Evolutionary conservation across 352 stramenopile genomes (phyloP), one percentile per base, ranked within the genome.

Genomic region (Globisporangium nunn): DNA sequence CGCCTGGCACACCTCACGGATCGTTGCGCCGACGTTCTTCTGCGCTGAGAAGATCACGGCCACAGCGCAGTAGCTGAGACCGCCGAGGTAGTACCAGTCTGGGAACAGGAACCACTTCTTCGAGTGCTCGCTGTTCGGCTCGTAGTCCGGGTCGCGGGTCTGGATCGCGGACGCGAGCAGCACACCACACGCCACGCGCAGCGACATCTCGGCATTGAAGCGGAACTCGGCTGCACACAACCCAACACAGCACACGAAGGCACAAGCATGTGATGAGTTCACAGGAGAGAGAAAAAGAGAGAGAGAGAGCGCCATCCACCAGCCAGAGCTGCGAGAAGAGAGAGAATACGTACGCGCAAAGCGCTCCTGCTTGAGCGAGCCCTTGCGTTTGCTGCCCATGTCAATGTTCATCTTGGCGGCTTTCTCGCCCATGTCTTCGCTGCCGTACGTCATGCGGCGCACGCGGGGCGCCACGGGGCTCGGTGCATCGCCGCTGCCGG

Each of bases 71-170:
- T 92, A 92, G 58, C 78, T 89, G 17, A 91, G 65, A 65, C 81
- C 81, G 47, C 81, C 81, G 41, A 74, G 56, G 46, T 78, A 81
- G 61, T 81, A 85, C 75, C 76, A 90, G 10, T 77, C 56, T 0
- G 81, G 81, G 37, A 91, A 92, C 29, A 92, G 63, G 14, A 74
- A 65, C 81, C 81, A 92, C 51, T 86, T 81, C 59, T 90, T 88
- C 48, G 66, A 65, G 45, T 85, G 56, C 15, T 71, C 57, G 39
- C 62, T 61, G 33, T 60, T 62, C 4, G 74, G 58, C 23, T 83
- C 61, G 58, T 86, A 83, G 37, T 74, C 50, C 14, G 62, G 59
- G 52, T 87, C 66, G 10, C 74, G 68, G 18, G 74, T 89, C 60
- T 90, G 80, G 23, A 92, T 82, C 35, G 75, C 61, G 15, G 82